Conservation (phyloP, 768 basidiomycete species). For the Phylloporus scabripes region DNA sequence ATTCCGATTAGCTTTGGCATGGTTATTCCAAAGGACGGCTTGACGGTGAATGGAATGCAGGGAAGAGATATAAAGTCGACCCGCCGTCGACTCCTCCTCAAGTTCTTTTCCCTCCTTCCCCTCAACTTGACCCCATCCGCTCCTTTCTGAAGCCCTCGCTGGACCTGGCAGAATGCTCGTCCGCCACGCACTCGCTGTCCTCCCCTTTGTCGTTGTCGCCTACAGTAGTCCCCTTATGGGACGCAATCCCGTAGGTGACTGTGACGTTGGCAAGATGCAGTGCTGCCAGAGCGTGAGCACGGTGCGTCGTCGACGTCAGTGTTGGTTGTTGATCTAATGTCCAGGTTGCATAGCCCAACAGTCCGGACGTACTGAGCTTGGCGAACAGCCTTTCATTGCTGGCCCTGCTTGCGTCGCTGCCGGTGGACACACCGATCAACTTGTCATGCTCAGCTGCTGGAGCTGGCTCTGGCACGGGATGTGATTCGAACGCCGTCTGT, state of each 20-base stretch:
- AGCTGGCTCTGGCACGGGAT: constrained; percentile 22
- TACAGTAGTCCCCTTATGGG: constrained; percentile 16
- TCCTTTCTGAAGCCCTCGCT: constrained; percentile 18
- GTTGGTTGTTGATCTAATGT: constrained; percentile 5
- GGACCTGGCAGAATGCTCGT: constrained; percentile 12
- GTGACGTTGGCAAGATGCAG: constrained; percentile 14
- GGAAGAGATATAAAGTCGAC: constrained; percentile 17
- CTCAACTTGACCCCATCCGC: constrained; percentile 16
- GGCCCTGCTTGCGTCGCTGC: background rate
- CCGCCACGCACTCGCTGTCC: constrained; percentile 8
- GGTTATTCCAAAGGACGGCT: background rate
- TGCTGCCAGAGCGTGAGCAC: constrained; percentile 20
- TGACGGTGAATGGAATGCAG: constrained; percentile 8
- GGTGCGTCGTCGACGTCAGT: constrained; percentile 10
- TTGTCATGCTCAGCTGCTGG: constrained; percentile 17
- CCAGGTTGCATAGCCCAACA: constrained; percentile 6
- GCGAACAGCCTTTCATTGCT: constrained; percentile 6
- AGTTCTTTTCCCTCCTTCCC: constrained; percentile 1
- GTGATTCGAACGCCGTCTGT: constrained; percentile 19
- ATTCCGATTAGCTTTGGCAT: background rate
- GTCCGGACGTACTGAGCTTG: background rate
- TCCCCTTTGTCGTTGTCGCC: constrained; percentile 16
- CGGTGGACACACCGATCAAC: constrained; percentile 11
- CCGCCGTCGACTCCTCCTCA: constrained; percentile 5
- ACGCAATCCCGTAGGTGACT: constrained; percentile 25